Percentiles rank a stretch among this genome's conserved stretches.
These are phyloP conservation scores for Sphaceloma murrayae DNA, from an alignment of 2,329 filamentous ascomycete species.

Conservation along the genomic window DNA sequence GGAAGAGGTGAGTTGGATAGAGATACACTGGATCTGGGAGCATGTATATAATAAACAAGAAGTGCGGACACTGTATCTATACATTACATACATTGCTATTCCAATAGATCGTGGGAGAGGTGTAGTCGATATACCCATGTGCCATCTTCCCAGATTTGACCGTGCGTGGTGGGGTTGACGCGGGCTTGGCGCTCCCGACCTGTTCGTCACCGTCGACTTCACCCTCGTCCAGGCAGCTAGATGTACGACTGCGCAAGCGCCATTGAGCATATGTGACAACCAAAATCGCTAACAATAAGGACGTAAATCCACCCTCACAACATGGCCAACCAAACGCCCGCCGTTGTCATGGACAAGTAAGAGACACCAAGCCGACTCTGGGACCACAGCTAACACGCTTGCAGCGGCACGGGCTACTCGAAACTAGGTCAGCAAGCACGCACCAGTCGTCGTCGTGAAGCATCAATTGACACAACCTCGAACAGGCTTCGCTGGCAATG, in stretches of 20 bases:
- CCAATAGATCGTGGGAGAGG: not conserved
- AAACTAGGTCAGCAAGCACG: slow-evolving; percentile 80
- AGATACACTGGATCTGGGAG: too few species aligned
- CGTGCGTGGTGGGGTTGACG: too few species aligned
- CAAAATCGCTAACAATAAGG: not conserved
- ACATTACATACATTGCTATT: too few species aligned
- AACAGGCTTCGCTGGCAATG: slow-evolving; percentile 93
- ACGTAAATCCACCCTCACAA: slow-evolving; percentile 24
- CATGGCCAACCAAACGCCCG: slow-evolving; percentile 97
- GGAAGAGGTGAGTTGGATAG: too few species aligned
- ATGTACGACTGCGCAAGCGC: not conserved
- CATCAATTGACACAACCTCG: slow-evolving; percentile 24
- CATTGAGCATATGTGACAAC: not conserved
- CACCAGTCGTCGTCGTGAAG: not conserved
- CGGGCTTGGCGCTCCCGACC: slow-evolving; percentile 4
- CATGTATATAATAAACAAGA: too few species aligned
- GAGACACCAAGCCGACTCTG: slow-evolving; percentile 33
- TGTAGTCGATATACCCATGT: not conserved
- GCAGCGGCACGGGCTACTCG: slow-evolving; percentile 96
- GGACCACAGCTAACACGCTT: slow-evolving; percentile 21
- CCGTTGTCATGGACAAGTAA: slow-evolving; percentile 99
- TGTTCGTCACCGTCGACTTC: slow-evolving; percentile 11
- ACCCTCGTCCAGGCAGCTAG: slow-evolving; percentile 12
- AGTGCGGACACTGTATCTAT: too few species aligned
- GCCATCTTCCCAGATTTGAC: too few species aligned